Conservation (phyloP, 768 basidiomycete genomes). For the Boletellus sp. region DNA sequence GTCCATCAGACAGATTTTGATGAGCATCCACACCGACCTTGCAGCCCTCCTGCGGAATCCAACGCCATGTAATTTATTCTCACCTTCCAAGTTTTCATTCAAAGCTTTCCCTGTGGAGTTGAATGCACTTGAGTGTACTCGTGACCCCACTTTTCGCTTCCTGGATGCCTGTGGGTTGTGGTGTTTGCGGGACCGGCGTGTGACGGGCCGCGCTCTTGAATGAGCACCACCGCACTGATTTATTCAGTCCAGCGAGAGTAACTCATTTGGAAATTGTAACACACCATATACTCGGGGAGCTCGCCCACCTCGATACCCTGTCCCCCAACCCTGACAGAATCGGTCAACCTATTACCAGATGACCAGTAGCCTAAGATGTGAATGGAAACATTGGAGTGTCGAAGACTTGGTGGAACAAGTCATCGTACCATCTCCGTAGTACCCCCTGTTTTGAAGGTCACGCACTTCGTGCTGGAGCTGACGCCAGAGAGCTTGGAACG, state of each 20-base stretch:
- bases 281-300: constrained; percentile 75
- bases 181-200: constrained; percentile 41
- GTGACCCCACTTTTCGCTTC: constrained; percentile 66
- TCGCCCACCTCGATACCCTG: constrained; percentile 52
- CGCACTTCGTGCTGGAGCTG: constrained; percentile 63
- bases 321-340: constrained; percentile 54
- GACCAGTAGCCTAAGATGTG: constrained; percentile 72
- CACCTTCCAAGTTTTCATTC: constrained; percentile 38
- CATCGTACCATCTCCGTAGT: constrained; percentile 73
- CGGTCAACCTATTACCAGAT: constrained; percentile 63
- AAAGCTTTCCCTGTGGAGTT: constrained; percentile 52
- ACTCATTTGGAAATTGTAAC: not conserved
- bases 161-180: constrained; percentile 63
- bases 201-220: constrained; percentile 52
- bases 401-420: constrained; percentile 3
- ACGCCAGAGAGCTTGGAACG: constrained; percentile 73
- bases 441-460: constrained; percentile 67
- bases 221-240: constrained; percentile 79
- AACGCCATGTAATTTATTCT: constrained; percentile 41
- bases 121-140: constrained; percentile 64
- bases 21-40: constrained; percentile 43
- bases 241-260: not conserved
- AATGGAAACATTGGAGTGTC: not conserved
- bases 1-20: not conserved
- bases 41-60: constrained; percentile 71